Evolutionary conservation across 2,329 filamentous ascomycete genomes (phyloP).

Genomic region (Penicillium occitanis): DNA sequence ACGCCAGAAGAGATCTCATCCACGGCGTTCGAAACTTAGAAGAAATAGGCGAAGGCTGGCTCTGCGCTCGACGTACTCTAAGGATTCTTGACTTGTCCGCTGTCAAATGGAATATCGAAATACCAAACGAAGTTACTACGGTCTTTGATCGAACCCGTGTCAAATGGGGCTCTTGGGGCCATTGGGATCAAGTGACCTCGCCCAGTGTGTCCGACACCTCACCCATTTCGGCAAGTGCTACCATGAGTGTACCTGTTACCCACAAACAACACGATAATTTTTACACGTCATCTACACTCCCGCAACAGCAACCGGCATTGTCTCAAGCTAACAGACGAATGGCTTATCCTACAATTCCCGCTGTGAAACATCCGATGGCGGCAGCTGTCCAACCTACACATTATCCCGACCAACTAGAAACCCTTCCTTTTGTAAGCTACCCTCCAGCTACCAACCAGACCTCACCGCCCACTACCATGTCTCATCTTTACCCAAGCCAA

Average conservation of each 20-base stretch:
- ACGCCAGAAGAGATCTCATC: conserved; percentile 81
- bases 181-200: conserved; percentile 44
- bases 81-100: conserved; percentile 81
- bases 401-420: conserved; percentile 7
- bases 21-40: conserved; percentile 90
- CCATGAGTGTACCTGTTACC: conserved; percentile 15
- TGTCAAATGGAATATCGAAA: conserved; percentile 82
- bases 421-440: conserved; percentile 1
- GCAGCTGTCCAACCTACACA: neutral
- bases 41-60: conserved; percentile 94
- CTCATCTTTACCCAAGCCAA: conserved; percentile 1
- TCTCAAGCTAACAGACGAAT: neutral
- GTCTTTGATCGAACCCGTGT: conserved; percentile 76
- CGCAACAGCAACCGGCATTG: conserved; percentile 24
- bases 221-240: conserved; percentile 23
- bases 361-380: conserved; percentile 5
- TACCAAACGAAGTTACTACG: conserved; percentile 77
- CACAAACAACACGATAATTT: neutral
- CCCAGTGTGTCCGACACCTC: conserved; percentile 20
- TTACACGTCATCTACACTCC: conserved; percentile 15
- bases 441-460: conserved; percentile 1
- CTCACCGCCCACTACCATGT: neutral
- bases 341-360: conserved; percentile 6
- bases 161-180: conserved; percentile 71
- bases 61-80: conserved; percentile 80